phyloP scores from a whole-genome alignment of 1,139 yeast genomes.

The Diutina scorzettiae region DNA sequence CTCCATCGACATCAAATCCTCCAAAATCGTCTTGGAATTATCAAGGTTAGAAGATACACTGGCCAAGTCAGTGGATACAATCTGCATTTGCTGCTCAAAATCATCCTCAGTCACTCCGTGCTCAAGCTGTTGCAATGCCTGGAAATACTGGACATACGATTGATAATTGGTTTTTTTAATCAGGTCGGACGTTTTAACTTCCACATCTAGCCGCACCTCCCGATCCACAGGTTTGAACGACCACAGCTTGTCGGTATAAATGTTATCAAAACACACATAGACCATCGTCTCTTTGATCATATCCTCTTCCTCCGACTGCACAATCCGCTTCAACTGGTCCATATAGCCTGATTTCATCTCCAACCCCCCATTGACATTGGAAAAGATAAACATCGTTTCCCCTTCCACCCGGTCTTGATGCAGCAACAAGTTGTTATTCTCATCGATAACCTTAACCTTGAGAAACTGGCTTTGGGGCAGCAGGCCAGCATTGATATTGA shows the following conservation, averaged over 20 bases:
- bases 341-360: conserved; percentile 10
- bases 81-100: conserved; percentile 21
- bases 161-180: conserved; percentile 26
- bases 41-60: conserved; percentile 20
- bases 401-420: conserved; percentile 18
- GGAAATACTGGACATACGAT: conserved; percentile 24
- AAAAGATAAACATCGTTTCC: conserved; percentile 23
- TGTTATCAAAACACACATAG: conserved; percentile 32
- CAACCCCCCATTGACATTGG: conserved; percentile 18
- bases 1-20: conserved; percentile 24
- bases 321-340: conserved; percentile 10
- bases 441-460: conserved; percentile 27
- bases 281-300: conserved; percentile 12
- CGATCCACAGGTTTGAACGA: conserved; percentile 22
- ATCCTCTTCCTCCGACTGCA: too few species aligned
- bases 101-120: conserved; percentile 19
- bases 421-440: conserved; percentile 24
- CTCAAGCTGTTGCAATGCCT: conserved; percentile 11
- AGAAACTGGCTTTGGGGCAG: conserved; percentile 22
- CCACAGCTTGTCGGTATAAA: conserved; percentile 33
- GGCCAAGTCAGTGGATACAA: conserved; percentile 21
- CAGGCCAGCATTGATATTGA: conserved; percentile 21
- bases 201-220: conserved; percentile 25
- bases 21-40: conserved; percentile 17
- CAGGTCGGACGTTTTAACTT: conserved; percentile 23